These are phyloP conservation scores for Zalaria sp. DNA, from an alignment of 2,329 filamentous ascomycete species.

Conservation along the genomic window DNA sequence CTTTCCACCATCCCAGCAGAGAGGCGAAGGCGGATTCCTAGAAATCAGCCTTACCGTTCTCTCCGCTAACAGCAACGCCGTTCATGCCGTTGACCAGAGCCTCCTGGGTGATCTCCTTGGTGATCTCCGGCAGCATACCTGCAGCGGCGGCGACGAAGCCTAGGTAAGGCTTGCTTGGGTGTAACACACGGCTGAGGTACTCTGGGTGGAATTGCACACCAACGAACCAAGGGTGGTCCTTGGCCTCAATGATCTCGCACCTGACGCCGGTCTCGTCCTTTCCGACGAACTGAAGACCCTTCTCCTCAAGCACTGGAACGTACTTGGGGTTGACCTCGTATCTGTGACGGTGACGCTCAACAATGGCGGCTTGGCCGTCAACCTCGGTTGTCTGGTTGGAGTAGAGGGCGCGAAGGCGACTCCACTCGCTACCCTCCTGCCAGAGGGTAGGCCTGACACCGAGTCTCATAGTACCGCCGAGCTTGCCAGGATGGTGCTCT, in stretches of 20 bases:
- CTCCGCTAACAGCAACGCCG: slow-evolving; percentile 3
- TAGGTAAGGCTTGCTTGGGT: slow-evolving; percentile 62
- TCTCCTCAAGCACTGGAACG: slow-evolving; percentile 51
- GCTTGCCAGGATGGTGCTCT: slow-evolving; percentile 60
- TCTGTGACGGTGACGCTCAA: slow-evolving; percentile 72
- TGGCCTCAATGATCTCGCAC: slow-evolving; percentile 60
- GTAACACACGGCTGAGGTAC: slow-evolving; percentile 62
- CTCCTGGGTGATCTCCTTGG: slow-evolving; percentile 8
- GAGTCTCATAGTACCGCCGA: slow-evolving; percentile 80
- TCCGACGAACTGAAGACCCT: slow-evolving; percentile 61
- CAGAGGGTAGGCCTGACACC: slow-evolving; percentile 63
- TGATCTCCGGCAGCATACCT: slow-evolving; percentile 45
- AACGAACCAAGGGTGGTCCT: slow-evolving; percentile 73
- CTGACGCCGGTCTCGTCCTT: slow-evolving; percentile 64
- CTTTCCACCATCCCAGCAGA: no score
- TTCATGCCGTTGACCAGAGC: slow-evolving; percentile 1
- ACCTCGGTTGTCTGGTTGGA: slow-evolving; percentile 32
- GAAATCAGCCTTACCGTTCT: slow-evolving; percentile 5
- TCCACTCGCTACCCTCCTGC: slow-evolving; percentile 64
- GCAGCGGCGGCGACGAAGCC: slow-evolving; percentile 72
- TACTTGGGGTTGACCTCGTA: slow-evolving; percentile 82
- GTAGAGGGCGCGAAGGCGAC: slow-evolving; percentile 62
- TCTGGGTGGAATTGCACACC: slow-evolving; percentile 85
- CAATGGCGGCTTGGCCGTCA: slow-evolving; percentile 21
- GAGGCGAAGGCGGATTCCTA: background rate